phyloP scores from a whole-genome alignment of 2,329 filamentous ascomycete genomes.

The Plectosphaerella sp. region DNA sequence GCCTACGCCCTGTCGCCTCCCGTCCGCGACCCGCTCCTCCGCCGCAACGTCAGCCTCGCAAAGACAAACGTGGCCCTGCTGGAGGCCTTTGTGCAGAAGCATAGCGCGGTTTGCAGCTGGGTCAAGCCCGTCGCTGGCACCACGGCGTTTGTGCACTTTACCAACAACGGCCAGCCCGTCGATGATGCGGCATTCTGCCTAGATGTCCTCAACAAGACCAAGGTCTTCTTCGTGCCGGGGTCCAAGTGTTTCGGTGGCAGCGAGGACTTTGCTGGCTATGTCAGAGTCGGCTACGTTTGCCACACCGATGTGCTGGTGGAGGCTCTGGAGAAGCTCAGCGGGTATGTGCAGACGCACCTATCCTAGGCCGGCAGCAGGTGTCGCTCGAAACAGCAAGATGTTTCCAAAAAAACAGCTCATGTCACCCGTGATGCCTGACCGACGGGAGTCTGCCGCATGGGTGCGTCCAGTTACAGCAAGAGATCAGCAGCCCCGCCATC shows the following conservation, averaged over 20 bases:
- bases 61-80: constrained; percentile 63
- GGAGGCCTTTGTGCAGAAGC: constrained; percentile 61
- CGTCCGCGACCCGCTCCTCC: constrained; percentile 35
- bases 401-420: too few species aligned
- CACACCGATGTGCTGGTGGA: constrained; percentile 65
- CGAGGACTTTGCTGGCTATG: constrained; percentile 66
- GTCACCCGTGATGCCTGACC: too few species aligned
- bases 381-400: too few species aligned
- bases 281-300: constrained; percentile 73
- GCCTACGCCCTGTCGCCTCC: constrained; percentile 61
- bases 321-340: constrained; percentile 49
- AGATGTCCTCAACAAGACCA: constrained; percentile 61
- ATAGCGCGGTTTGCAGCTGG: constrained; percentile 64
- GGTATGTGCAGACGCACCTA: constrained; percentile 26
- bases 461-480: too few species aligned
- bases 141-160: constrained; percentile 72
- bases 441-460: too few species aligned
- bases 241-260: constrained; percentile 66
- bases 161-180: constrained; percentile 50
- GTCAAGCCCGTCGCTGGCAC: constrained; percentile 73
- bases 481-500: too few species aligned
- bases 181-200: constrained; percentile 71
- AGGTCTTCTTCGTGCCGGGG: constrained; percentile 72
- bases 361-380: too few species aligned
- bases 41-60: constrained; percentile 62